Conservation (phyloP, 805 yeast species). For the Kuraishia piskuri region DNA sequence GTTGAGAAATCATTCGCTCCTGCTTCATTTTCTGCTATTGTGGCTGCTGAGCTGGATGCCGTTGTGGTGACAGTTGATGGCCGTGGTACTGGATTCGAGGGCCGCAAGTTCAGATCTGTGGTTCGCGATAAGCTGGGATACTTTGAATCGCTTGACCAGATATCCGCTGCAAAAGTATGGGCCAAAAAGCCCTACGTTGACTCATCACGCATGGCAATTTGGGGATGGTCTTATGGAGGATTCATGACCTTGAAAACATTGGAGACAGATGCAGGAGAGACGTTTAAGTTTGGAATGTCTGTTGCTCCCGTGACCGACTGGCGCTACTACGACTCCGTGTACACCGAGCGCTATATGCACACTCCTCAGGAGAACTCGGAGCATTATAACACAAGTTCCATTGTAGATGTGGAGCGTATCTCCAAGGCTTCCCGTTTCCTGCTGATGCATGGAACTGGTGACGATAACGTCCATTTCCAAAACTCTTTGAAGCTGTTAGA, state of each 20-base stretch:
- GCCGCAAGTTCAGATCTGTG: conserved; percentile 62
- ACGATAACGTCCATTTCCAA: conserved; percentile 95
- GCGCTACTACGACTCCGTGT: conserved; percentile 84
- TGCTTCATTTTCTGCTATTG: conserved; percentile 60
- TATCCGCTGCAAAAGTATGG: conserved; percentile 75
- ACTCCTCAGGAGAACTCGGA: conserved; percentile 58
- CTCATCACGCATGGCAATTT: conserved; percentile 61
- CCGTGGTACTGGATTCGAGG: conserved; percentile 91
- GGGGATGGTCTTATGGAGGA: conserved; percentile 99
- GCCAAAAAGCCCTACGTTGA: conserved; percentile 57
- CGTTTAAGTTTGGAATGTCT: conserved; percentile 83
- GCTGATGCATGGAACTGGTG: conserved; percentile 94
- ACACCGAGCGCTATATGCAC: conserved; percentile 93
- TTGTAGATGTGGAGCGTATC: conserved; percentile 49
- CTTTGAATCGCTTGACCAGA: conserved; percentile 81
- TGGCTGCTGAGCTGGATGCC: conserved; percentile 70
- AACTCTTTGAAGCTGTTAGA: conserved; percentile 76
- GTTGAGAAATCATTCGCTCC: conserved; percentile 56
- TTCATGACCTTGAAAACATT: conserved; percentile 83
- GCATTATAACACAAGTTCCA: conserved; percentile 54
- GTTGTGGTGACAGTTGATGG: conserved; percentile 95
- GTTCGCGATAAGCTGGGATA: conserved; percentile 81
- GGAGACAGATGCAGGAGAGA: conserved; percentile 68
- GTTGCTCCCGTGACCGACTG: conserved; percentile 98
- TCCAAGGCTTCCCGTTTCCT: conserved; percentile 58